A percentile compares a stretch with the other conserved stretches of the same genome.
Conservation (phyloP, 1,284 basidiomycete species). For the Ganoderma boninense region DNA sequence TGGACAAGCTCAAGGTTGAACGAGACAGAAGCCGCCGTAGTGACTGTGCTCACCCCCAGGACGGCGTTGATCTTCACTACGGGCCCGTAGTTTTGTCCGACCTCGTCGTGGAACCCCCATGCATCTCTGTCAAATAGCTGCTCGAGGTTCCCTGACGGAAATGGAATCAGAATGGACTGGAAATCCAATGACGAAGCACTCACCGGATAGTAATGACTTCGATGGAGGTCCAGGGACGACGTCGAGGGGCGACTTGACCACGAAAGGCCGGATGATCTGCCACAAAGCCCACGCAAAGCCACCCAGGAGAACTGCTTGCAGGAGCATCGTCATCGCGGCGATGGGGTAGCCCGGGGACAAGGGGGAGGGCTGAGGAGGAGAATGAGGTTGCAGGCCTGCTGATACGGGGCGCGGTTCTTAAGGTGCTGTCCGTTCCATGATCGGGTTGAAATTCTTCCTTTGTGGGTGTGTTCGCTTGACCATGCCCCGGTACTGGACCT, state of each 20-base stretch:
- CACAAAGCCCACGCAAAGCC: conserved; percentile 20
- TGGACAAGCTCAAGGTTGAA: not conserved
- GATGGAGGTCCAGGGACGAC: conserved; percentile 37
- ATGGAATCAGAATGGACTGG: not conserved
- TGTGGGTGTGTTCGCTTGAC: not conserved
- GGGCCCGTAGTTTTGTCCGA: conserved; percentile 23
- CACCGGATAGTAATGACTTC: conserved; percentile 28
- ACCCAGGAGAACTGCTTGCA: conserved; percentile 10
- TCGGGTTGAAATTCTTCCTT: conserved; percentile 2
- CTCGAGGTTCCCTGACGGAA: conserved; percentile 26
- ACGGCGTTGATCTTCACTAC: conserved; percentile 31
- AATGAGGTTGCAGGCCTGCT: too few relatives aligned
- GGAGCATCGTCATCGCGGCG: conserved; percentile 16
- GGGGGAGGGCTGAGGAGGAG: not conserved
- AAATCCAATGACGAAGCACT: conserved; percentile 20
- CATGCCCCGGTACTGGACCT: not conserved
- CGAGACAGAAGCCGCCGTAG: not conserved
- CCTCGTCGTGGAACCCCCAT: conserved; percentile 31
- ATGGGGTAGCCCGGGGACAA: conserved; percentile 45
- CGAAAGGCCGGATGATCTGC: conserved; percentile 20
- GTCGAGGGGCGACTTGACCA: conserved; percentile 35
- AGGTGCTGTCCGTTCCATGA: not conserved
- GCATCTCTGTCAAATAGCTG: conserved; percentile 31
- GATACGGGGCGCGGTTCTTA: not conserved
- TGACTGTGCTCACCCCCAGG: conserved; percentile 19